Evolutionary conservation across 1,284 basidiomycete species (phyloP).

Genomic region (Vanrija sp.): DNA sequence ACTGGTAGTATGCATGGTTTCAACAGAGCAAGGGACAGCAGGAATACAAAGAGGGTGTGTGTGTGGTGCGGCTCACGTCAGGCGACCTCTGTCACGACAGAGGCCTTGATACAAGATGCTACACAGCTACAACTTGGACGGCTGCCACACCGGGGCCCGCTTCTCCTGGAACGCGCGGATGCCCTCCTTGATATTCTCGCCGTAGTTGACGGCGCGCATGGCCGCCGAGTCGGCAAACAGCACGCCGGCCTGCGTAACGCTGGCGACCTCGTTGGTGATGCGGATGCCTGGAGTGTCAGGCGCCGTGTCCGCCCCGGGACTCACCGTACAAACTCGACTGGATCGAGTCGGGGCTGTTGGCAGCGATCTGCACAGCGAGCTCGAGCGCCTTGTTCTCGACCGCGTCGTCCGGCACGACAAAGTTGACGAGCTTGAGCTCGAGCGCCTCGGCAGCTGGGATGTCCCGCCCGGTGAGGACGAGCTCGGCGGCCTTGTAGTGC

Average conservation of each 20-base stretch:
- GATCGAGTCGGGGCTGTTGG: constrained; percentile 17
- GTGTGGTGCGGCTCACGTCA: no score
- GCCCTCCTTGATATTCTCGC: constrained; percentile 18
- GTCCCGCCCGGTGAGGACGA: constrained; percentile 13
- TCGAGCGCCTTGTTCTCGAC: constrained; percentile 13
- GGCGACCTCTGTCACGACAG: no score
- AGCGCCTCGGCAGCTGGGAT: constrained; percentile 13
- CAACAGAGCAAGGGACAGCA: no score
- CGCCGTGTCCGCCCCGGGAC: background rate
- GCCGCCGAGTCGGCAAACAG: constrained; percentile 10
- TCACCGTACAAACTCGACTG: constrained; percentile 10
- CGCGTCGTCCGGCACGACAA: constrained; percentile 15
- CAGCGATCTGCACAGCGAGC: constrained; percentile 8
- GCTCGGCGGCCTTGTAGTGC: constrained; percentile 11
- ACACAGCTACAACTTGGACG: constrained; percentile 8
- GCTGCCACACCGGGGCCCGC: constrained; percentile 9
- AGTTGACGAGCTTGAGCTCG: constrained; percentile 14
- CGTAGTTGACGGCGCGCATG: constrained; percentile 5
- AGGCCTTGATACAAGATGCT: no score
- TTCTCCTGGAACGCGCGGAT: constrained; percentile 16
- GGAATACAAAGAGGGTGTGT: no score
- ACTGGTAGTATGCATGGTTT: background rate
- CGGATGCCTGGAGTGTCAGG: constrained; percentile 10
- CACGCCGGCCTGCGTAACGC: constrained; percentile 1
- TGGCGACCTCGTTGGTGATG: constrained; percentile 8